Conservation (phyloP, 306 rosid genomes). For the Calophaca sinica region DNA sequence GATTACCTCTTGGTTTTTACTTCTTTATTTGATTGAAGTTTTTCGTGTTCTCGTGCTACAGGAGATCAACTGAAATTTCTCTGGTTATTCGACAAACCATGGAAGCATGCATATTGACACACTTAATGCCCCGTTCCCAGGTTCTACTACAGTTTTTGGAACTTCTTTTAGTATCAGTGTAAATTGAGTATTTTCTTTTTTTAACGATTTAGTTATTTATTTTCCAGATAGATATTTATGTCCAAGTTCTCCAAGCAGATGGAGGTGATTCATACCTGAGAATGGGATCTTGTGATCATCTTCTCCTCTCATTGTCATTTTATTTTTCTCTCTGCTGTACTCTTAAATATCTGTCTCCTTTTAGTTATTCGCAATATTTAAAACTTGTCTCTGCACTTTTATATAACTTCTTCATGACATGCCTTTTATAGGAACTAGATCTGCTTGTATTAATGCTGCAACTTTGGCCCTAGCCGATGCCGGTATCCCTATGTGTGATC, state of each 20-base stretch:
- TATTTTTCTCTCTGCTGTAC: slow-evolving; percentile 22
- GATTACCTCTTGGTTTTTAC: slow-evolving; percentile 18
- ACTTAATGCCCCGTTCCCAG: slow-evolving; percentile 94
- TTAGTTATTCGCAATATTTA: slow-evolving; percentile 35
- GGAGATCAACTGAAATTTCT: slow-evolving; percentile 96
- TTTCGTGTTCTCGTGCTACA: slow-evolving; percentile 43
- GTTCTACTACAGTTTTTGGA: slow-evolving; percentile 51
- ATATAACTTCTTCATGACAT: slow-evolving; percentile 35
- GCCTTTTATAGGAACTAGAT: slow-evolving; percentile 74
- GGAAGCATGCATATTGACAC: slow-evolving; percentile 87
- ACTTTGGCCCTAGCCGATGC: slow-evolving; percentile 96
- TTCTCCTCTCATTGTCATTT: slow-evolving; percentile 24
- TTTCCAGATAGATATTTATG: slow-evolving; percentile 87
- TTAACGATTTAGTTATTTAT: slow-evolving; percentile 36
- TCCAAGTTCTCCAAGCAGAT: slow-evolving; percentile 96
- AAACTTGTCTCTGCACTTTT: slow-evolving; percentile 5
- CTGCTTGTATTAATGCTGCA: slow-evolving; percentile 97
- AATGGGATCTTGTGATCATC: slow-evolving; percentile 29
- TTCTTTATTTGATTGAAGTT: slow-evolving; percentile 35
- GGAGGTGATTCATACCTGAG: slow-evolving; percentile 65
- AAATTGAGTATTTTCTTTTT: slow-evolving; percentile 25
- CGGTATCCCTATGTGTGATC: slow-evolving; percentile 94
- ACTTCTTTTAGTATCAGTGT: slow-evolving; percentile 34
- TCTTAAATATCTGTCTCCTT: slow-evolving; percentile 8
- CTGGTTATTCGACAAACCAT: slow-evolving; percentile 88